Evolutionary conservation across 352 stramenopile species (phyloP).

Genomic region (Pythium biforme): DNA sequence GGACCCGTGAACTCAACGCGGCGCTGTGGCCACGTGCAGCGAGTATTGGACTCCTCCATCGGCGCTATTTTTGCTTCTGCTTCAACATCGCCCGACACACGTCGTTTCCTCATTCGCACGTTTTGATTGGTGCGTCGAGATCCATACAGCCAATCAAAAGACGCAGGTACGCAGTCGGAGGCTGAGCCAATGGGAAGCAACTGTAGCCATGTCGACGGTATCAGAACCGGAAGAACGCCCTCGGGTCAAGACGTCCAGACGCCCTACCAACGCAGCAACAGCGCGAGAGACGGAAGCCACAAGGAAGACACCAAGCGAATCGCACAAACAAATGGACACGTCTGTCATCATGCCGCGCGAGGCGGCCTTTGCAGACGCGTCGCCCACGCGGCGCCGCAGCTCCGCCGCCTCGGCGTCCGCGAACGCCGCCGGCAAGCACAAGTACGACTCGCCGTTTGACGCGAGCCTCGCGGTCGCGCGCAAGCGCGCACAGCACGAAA

Average conservation of each 20-base stretch:
- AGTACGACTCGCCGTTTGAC: slow-evolving; percentile 68
- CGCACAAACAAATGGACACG: no score
- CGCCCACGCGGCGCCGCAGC: slow-evolving; percentile 9
- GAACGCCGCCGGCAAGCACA: slow-evolving; percentile 7
- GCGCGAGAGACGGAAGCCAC: no score
- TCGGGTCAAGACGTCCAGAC: no score
- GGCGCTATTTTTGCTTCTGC: background rate
- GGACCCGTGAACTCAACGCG: no score
- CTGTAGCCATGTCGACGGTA: slow-evolving; percentile 1
- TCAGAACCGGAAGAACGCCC: slow-evolving; percentile 2
- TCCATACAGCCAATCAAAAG: no score
- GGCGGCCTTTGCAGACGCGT: no score
- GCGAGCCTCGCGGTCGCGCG: slow-evolving; percentile 48
- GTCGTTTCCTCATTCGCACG: background rate
- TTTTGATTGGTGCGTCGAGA: background rate
- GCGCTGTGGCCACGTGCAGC: no score
- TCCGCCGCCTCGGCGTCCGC: background rate
- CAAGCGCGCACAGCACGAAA: slow-evolving; percentile 63
- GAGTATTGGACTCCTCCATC: no score
- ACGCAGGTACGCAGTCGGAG: slow-evolving; percentile 3
- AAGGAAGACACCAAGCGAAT: no score
- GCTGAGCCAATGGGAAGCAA: slow-evolving; percentile 3
- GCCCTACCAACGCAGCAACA: no score
- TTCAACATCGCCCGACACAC: no score
- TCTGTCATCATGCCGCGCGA: slow-evolving; percentile 3